phyloP scores from a whole-genome alignment of 2,329 filamentous ascomycete species.

The Lecanosticta acicola region DNA sequence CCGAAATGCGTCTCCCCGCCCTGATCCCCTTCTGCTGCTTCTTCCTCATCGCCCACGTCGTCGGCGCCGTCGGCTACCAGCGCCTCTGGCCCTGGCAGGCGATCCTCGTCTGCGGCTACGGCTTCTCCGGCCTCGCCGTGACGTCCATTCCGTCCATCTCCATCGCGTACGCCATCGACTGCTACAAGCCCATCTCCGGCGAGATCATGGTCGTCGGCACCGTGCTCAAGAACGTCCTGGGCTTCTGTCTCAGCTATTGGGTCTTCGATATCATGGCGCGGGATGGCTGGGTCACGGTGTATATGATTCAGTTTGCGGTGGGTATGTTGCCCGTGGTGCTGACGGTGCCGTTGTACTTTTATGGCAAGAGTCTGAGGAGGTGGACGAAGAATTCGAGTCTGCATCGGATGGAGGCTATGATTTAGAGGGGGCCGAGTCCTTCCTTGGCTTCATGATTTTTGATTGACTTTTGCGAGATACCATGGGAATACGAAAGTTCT shows the following conservation, averaged over 20 bases:
- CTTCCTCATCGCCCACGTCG: conserved; percentile 44
- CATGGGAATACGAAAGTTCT: too few species aligned
- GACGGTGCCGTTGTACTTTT: conserved; percentile 39
- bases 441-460: too few species aligned
- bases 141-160: conserved; percentile 41
- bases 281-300: conserved; percentile 37
- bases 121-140: conserved; percentile 38
- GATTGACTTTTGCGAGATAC: too few species aligned
- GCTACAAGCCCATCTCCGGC: conserved; percentile 43
- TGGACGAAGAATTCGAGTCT: conserved; percentile 36
- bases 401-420: conserved; percentile 35
- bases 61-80: conserved; percentile 48
- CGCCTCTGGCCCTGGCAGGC: conserved; percentile 45
- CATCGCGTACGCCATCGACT: conserved; percentile 44
- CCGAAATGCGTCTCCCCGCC: conserved; percentile 56
- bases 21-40: conserved; percentile 49
- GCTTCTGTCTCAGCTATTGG: conserved; percentile 41
- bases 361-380: conserved; percentile 38
- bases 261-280: conserved; percentile 36
- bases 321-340: conserved; percentile 36
- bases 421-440: conserved; percentile 11
- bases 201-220: conserved; percentile 44
- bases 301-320: conserved; percentile 43
- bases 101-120: conserved; percentile 48
- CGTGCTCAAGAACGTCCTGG: conserved; percentile 43